Evolutionary conservation across 1,284 basidiomycete species (phyloP), one percentile per base, ranked within the genome.

Genomic region (Malassezia obtusa): DNA sequence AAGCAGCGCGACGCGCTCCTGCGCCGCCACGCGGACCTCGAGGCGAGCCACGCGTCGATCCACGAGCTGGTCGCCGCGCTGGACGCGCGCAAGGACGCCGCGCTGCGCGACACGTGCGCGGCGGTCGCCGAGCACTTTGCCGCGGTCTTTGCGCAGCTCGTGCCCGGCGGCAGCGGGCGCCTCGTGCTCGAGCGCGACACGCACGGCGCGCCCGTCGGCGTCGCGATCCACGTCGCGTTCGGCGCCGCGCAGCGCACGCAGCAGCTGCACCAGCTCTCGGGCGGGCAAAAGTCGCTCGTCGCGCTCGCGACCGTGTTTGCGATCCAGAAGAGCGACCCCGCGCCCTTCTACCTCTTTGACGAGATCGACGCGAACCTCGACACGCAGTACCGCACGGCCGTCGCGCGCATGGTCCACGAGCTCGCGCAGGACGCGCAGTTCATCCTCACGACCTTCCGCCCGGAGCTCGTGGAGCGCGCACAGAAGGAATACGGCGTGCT

Each of bases 401-500:
- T 98, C 22, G 90, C 92, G 26, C 81, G 85, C 76, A 96, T 98
- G 91, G 96, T 99, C 60, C 83, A 89, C 71, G 85, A 87, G 22
- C 80, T 98, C 15, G 81, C 89, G 0, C 78, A 82, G 5, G 84
- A 82, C 1, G 92, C 88, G 0, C 94, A 99, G 75, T 98, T 98
- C 76, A 94, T 99, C 74, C 92, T 89, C 25, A 99, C 94, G 1
- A 99, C 94, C 1, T 99, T 99, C 82, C 80, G 92, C 53, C 87
- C 90, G 0, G 94, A 99, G 77, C 89, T 98, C 86, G 80, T 96
- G 56, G 85, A 87, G 9, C 85, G 87, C 1, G 90, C 91, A 0
- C 89, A 94, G 75, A 89, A 91, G 71, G 94, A 91, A 74, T 96
- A 95, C 62, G 94, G 94, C n/a, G 94, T 99, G n/a, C 78, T 94